phyloP scores from a whole-genome alignment of 1,284 basidiomycete species.

The Uromyces viciae-fabae region DNA sequence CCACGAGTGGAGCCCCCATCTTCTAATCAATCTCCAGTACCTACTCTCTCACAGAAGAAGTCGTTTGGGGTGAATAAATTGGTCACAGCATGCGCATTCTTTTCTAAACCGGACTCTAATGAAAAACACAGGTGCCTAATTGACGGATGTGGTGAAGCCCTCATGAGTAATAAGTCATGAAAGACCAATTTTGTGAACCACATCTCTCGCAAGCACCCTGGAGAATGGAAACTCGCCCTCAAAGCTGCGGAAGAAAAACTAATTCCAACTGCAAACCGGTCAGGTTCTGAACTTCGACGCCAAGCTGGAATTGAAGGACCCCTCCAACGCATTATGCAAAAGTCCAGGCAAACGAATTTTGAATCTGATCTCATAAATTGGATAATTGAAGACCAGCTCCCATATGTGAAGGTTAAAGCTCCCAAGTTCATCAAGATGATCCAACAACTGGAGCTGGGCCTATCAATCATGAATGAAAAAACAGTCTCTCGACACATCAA shows the following conservation, averaged over 20 bases:
- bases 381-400: neutral
- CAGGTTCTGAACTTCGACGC: too few species aligned
- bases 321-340: neutral
- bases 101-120: too few species aligned
- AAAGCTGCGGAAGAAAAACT: neutral
- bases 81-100: too few species aligned
- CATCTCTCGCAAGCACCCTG: neutral
- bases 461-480: neutral
- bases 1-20: too few species aligned
- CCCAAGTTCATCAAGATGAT: neutral
- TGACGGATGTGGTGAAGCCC: neutral
- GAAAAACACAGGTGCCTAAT: neutral
- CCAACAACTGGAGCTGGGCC: neutral
- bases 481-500: neutral
- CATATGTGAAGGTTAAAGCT: neutral
- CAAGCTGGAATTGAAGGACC: neutral
- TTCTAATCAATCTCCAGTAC: too few species aligned
- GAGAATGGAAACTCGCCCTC: conserved; percentile 7
- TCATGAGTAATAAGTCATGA: neutral
- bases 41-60: too few species aligned
- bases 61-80: too few species aligned
- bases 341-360: neutral
- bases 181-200: conserved; percentile 4
- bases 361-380: neutral
- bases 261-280: neutral